Percentiles rank a stretch among this genome's conserved stretches.
These are phyloP conservation scores for Nepenthes alata DNA, from an alignment of 179 eudicot species.

Conservation along the genomic window DNA sequence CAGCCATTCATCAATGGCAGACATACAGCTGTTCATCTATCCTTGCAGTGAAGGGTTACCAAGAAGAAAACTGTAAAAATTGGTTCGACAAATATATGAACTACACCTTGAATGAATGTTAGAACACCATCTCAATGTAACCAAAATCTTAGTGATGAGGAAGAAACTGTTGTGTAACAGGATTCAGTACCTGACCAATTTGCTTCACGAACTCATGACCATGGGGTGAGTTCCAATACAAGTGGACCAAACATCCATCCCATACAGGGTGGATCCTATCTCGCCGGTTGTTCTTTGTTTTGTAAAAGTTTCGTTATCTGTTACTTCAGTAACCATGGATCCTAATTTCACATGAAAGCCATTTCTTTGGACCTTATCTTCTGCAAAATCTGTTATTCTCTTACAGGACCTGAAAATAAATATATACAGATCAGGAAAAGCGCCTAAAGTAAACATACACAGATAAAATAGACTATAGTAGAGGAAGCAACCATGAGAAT, in stretches of 20 bases:
- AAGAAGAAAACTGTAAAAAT: not conserved
- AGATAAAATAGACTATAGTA: no score
- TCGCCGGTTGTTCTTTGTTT: slow-evolving; percentile 51
- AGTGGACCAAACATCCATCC: slow-evolving; percentile 97
- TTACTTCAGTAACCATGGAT: slow-evolving; percentile 8
- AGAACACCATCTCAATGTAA: not conserved
- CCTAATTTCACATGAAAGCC: slow-evolving; percentile 39
- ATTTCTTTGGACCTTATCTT: slow-evolving; percentile 54
- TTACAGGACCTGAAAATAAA: slow-evolving; percentile 55
- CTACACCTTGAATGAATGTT: not conserved
- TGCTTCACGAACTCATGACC: slow-evolving; percentile 80
- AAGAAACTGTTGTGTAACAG: no score
- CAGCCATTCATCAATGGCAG: slow-evolving; percentile 83
- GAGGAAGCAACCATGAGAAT: no score
- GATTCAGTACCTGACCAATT: slow-evolving; percentile 55
- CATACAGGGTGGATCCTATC: slow-evolving; percentile 60
- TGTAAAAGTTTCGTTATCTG: slow-evolving; percentile 69
- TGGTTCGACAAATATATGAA: not conserved
- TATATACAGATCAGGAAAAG: not conserved
- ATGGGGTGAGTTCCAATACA: slow-evolving; percentile 94
- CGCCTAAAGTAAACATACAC: no score
- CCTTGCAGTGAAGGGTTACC: not conserved
- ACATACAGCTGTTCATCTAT: slow-evolving; percentile 49
- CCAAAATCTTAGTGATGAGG: not conserved
- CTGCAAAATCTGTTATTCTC: slow-evolving; percentile 65